Conservation (phyloP, 2,329 filamentous ascomycete genomes). For the Xenoacremonium recifei region DNA sequence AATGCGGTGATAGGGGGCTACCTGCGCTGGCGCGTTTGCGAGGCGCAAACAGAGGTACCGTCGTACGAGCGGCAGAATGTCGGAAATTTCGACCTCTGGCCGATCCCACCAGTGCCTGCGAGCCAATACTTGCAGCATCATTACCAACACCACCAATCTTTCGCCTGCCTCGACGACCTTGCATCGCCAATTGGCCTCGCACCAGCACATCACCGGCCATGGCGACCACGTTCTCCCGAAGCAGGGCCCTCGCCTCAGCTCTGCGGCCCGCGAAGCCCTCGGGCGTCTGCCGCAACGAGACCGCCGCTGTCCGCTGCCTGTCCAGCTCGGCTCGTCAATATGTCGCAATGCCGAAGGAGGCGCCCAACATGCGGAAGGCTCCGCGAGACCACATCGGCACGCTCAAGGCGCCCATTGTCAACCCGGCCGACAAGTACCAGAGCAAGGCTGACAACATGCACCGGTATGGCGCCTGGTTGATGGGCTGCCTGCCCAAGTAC, state of each 20-base stretch:
- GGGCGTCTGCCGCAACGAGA: conserved; percentile 38
- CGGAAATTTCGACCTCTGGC: conserved; percentile 22
- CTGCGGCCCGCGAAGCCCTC: conserved; percentile 51
- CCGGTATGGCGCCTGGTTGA: conserved; percentile 93
- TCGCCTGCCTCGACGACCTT: conserved; percentile 21
- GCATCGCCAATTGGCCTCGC: conserved; percentile 45
- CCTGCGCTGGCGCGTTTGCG: conserved; percentile 1
- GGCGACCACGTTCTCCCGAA: conserved; percentile 60
- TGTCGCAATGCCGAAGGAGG: conserved; percentile 60
- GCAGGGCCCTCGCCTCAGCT: conserved; percentile 55
- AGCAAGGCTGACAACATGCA: conserved; percentile 86
- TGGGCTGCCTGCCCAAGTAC: conserved; percentile 96
- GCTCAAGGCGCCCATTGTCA: conserved; percentile 77
- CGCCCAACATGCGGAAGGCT: conserved; percentile 66
- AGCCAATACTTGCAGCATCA: conserved; percentile 28
- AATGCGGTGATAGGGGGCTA: conserved; percentile 17
- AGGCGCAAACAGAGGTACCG: conserved; percentile 9
- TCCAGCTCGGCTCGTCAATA: conserved; percentile 45
- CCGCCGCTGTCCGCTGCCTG: conserved; percentile 47
- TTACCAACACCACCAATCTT: conserved; percentile 31
- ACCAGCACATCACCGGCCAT: conserved; percentile 42
- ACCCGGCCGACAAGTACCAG: conserved; percentile 90
- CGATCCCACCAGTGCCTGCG: conserved; percentile 21
- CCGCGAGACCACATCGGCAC: conserved; percentile 56
- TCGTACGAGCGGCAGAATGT: conserved; percentile 27